These are phyloP conservation scores for Neonectria faginata DNA, from an alignment of 2,329 filamentous ascomycete genomes.

Conservation along the genomic window DNA sequence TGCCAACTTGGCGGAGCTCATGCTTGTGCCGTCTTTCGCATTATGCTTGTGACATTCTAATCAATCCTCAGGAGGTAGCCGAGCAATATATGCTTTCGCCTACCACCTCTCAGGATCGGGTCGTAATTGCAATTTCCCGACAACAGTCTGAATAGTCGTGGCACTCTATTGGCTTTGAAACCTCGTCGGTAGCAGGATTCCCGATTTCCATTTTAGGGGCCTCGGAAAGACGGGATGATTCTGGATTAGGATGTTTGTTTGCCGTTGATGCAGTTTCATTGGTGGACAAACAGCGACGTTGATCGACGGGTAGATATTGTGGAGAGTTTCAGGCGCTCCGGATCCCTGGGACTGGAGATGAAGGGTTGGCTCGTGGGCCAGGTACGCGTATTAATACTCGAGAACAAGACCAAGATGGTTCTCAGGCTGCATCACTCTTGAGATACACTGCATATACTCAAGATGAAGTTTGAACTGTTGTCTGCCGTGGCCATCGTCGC, in stretches of 20 bases:
- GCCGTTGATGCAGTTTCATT: neutral
- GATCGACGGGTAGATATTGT: neutral
- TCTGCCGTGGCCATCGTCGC: constrained; percentile 10
- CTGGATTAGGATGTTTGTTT: neutral
- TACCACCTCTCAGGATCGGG: too few relatives aligned
- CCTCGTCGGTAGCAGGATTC: neutral
- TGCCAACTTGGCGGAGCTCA: too few relatives aligned
- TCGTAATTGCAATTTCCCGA: too few relatives aligned
- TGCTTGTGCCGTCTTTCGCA: too few relatives aligned
- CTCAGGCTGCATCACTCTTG: neutral
- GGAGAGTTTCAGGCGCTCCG: constrained; percentile 6
- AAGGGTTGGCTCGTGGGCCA: neutral
- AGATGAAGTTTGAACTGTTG: constrained; percentile 24
- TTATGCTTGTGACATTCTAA: too few relatives aligned
- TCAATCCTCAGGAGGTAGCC: too few relatives aligned
- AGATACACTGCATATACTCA: neutral
- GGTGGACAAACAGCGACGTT: constrained; percentile 3
- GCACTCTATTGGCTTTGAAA: neutral
- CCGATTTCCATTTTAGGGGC: neutral
- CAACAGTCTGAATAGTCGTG: neutral
- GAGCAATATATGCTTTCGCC: too few relatives aligned
- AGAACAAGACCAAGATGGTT: neutral
- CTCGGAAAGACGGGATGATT: neutral
- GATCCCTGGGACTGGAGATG: neutral
- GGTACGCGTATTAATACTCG: neutral